Evolutionary conservation across 768 basidiomycete genomes (phyloP), one percentile per base, ranked within the genome.

Genomic region (Leucosporidium scottii): DNA sequence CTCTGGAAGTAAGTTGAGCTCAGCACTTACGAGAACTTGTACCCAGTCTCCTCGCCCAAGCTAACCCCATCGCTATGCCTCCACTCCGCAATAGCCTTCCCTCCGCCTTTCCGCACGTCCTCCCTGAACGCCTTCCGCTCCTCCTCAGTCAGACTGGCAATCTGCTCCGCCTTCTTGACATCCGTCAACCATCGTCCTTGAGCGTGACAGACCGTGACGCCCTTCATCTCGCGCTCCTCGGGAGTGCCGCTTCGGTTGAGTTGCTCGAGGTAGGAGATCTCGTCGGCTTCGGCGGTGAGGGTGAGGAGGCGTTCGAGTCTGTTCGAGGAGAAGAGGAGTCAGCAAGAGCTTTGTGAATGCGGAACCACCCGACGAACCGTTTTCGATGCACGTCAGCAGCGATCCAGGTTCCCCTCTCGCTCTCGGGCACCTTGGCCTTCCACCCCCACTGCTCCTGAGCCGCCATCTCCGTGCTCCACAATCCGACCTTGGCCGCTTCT

Each of bases 401-500:
- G 5, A 21, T 17, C 70, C 70, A 72, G 6, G 5, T 27, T 0
- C 67, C 67, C 13, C 28, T 28, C 31, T 68, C 67, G 48, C 27
- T 20, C 30, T 62, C 61, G 17, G 67, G 62, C 34, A 66, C 70
- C 30, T 44, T 60, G 15, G 39, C 51, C 59, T 72, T 72, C 67
- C 67, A 72, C 49, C 70, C 70, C 70, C 70, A 72, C 56, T 44
- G 57, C 50, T 72, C 70, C 53, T 60, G n/a, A 13, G 44, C 34
- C 15, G 25, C 59, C 30, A 53, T 23, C 3, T 34, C 64, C 1
- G 3, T 9, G 25, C 58, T 23, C 44, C 53, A 23, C 21, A 53
- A 59, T n/a, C 34, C 55, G 5, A 49, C 62, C 25, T 56, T 44
- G 17, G 67, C 54, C 28, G 70, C 25, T 17, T 62, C 61, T 20